Evolutionary conservation across 2,329 filamentous ascomycete species (phyloP), one percentile per base, ranked within the genome.

Genomic region (Akanthomyces dipterigenus): DNA sequence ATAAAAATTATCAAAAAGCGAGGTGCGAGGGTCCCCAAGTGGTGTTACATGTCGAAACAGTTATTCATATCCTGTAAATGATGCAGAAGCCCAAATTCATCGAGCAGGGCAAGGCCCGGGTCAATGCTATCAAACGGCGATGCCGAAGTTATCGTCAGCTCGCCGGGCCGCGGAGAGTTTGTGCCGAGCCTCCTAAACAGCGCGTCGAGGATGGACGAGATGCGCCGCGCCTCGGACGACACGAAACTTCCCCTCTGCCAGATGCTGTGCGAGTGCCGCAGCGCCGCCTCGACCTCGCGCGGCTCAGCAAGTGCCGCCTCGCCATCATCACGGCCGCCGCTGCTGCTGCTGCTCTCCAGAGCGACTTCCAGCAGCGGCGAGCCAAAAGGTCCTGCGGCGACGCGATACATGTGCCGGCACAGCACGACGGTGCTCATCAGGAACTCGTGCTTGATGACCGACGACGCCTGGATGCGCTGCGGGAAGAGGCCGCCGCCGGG

Each of bases 41-140:
- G 20, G 5, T 48, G 31, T 48, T 60, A 62, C 28, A 48, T 26
- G 38, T 61, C 59, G 36, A 63, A 46, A 48, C 31, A 63, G 58
- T 34, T 28, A 60, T 46, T 53, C 65, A 70, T 31, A 6, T 54
- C 58, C 49, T 60, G 58, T n/a, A 60, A 22, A 34, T 60, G 58
- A 20, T 60, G 49, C 38, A 60, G 28, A 43, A 60, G 58, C 1
- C 58, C 58, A 38, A 60, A 60, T 28, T 60, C 58, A 14, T 55
- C 58, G 7, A 60, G 58, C 40, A 60, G 28, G 8, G 38, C 58
- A 28, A 60, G 48, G 5, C 42, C 58, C 11, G 58, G 58, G 28
- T 54, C 42, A 12, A 60, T 48, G 31, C 22, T 31, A n/a, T 54
- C 40, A 26, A 60, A 60, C 8, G 50, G 40, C 49, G 49, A 48